A percentile compares a stretch with the other conserved stretches of the same genome.
These are phyloP conservation scores for Lasiosphaeria miniovina DNA, from an alignment of 495 filamentous ascomycete genomes.

Conservation along the genomic window DNA sequence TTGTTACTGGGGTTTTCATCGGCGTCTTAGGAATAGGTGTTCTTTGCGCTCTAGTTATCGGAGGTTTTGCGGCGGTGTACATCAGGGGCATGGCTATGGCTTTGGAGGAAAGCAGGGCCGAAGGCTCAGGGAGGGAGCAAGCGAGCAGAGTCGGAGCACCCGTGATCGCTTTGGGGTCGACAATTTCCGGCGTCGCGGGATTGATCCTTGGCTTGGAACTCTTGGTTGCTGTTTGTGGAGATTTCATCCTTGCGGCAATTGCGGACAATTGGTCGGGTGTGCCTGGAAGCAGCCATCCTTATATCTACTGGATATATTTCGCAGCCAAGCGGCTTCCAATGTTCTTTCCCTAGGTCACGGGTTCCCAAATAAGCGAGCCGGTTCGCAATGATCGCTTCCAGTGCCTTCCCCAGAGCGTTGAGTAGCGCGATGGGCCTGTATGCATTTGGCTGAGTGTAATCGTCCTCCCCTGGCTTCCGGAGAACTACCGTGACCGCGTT, in stretches of 20 bases:
- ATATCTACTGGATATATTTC: background rate
- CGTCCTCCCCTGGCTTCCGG: no score
- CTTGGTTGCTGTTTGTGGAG: background rate
- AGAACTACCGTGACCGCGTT: no score
- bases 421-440: no score
- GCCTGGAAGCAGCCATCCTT: background rate
- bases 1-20: no score
- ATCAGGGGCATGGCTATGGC: background rate
- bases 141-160: background rate
- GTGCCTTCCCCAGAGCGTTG: no score
- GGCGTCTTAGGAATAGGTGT: background rate
- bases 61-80: background rate
- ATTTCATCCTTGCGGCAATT: background rate
- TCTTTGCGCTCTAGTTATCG: background rate
- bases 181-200: background rate
- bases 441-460: no score
- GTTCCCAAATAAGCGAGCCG: background rate
- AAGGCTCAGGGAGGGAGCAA: background rate
- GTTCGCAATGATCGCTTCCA: no score
- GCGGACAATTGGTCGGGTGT: background rate
- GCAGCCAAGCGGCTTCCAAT: background rate
- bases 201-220: background rate
- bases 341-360: background rate
- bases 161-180: background rate
- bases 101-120: no score